Evolutionary conservation across 1,284 basidiomycete species (phyloP), one percentile per base, ranked within the genome.

Genomic region (Sanghuangporus weigelae): DNA sequence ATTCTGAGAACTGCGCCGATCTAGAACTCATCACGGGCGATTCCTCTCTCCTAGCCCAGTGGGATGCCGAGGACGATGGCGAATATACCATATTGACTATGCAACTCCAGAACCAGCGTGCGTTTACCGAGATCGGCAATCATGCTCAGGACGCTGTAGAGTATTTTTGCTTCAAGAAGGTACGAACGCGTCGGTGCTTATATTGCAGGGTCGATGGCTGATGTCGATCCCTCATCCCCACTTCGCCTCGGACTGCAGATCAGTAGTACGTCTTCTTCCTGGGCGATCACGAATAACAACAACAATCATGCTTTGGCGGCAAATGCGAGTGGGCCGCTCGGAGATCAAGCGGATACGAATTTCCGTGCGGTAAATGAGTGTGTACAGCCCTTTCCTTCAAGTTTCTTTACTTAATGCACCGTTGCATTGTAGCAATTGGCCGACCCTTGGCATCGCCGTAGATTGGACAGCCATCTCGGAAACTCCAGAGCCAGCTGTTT

Each of bases 11-110:
- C 21, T 11, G 16, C 44, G n/a, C n/a, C 21, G 42, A 46, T 62
- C 14, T 40, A 63, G 68, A 78, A 69, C 78, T 77, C 75, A 66
- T 77, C 16, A 73, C 78, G 2, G 71, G 72, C 39, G 71, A 75
- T 59, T 66, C 68, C 1, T 61, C 62, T 1, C 71, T 71, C 35
- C 53, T 65, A 0, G 73, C 74, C 0, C 69, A 65, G 53, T 79
- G 77, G 75, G 68, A 59, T 31, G 71, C 70, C 23, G 65, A 38
- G 16, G 57, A 68, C 49, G 67, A 68, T 23, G 70, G 62, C 19
- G 50, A 62, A 16, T 66, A 71, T 19, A 67, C 71, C 48, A 73
- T 71, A 54, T 73, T 76, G 60, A 67, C 72, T 21, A 69, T 75
- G 10, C 59, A 68, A 14, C 66, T 75, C 2, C 59, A 67, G 5